Evolutionary conservation across 1,284 basidiomycete genomes (phyloP).

Genomic region (Leccinum huronense): DNA sequence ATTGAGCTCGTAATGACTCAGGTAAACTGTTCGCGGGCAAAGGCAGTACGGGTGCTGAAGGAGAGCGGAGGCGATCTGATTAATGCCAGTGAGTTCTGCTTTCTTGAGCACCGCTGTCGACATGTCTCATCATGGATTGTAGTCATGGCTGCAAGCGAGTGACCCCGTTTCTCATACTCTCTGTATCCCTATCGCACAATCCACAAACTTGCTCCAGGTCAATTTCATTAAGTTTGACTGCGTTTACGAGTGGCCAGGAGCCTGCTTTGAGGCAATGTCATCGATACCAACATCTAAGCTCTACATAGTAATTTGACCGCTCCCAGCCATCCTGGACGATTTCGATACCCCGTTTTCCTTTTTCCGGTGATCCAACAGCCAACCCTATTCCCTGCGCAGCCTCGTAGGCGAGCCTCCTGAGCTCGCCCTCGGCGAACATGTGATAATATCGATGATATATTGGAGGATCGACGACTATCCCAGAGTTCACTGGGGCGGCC

Average conservation of each 20-base stretch:
- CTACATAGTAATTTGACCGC: slow-evolving; percentile 79
- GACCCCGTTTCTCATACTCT: slow-evolving; percentile 18
- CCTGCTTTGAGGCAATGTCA: slow-evolving; percentile 20
- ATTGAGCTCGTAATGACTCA: slow-evolving; percentile 94
- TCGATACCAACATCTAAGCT: slow-evolving; percentile 59
- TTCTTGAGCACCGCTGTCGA: slow-evolving; percentile 25
- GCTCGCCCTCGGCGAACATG: slow-evolving; percentile 83
- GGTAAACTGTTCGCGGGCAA: slow-evolving; percentile 79
- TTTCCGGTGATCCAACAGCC: slow-evolving; percentile 40
- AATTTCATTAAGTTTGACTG: neutral
- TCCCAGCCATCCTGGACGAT: slow-evolving; percentile 83
- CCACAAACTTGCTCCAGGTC: slow-evolving; percentile 15
- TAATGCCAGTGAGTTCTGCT: slow-evolving; percentile 79
- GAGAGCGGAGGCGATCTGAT: slow-evolving; percentile 90
- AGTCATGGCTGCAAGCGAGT: slow-evolving; percentile 39
- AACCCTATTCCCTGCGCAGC: slow-evolving; percentile 65
- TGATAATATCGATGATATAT: slow-evolving; percentile 91
- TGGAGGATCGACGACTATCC: slow-evolving; percentile 10
- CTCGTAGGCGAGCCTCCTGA: slow-evolving; percentile 56
- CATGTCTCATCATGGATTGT: slow-evolving; percentile 49
- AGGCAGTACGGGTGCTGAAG: slow-evolving; percentile 85
- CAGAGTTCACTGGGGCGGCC: neutral
- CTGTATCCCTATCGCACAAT: slow-evolving; percentile 34
- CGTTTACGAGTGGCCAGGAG: slow-evolving; percentile 3
- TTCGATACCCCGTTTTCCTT: slow-evolving; percentile 47